Evolutionary conservation across 2,329 filamentous ascomycete species (phyloP), one percentile per base, ranked within the genome.

Genomic region (Microsporum ferrugineum): DNA sequence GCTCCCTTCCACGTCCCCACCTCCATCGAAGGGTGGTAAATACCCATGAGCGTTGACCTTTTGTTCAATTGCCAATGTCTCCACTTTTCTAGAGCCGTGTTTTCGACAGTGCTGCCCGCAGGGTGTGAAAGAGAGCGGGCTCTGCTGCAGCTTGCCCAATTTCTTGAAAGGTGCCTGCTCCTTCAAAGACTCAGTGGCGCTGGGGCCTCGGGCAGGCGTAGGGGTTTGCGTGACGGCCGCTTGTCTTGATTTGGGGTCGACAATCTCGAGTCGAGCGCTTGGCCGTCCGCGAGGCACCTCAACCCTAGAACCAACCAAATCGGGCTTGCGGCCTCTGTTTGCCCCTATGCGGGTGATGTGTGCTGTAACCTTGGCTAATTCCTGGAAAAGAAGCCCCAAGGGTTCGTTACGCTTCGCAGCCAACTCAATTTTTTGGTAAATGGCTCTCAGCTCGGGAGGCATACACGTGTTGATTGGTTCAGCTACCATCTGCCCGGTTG

Each of bases 371-470:
- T 59, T 64, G 55, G 53, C 62, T 57, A 73, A 66, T 41, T 71
- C 71, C 55, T 68, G 63, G 29, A 73, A 66, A 5, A 72, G 66
- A 10, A 55, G 64, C 17, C 69, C 68, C 29, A 72, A 62, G 10
- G 68, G 62, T 29, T 71, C 67, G 14, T 68, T 68, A 8, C 65
- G 66, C 51, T 66, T 67, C 33, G 66, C 68, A 17, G 70, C 69
- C 49, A 67, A 65, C 61, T 72, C 70, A 14, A 72, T 72, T 27
- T 65, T 67, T 33, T 63, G 65, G 59, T 72, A 71, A 33, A 73
- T 43, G n/a, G 62, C 61, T 27, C 63, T 65, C 59, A 73, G 62
- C 10, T 70, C 67, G 5, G 66, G 65, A 27, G 65, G 51, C 38
- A 57, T 23, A 10, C 43, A 58, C 3, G n/a, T 23, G 29, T 33